Base-by-base conservation (phyloP, 495 filamentous ascomycete genomes). In the Penicillium lividum region DNA sequence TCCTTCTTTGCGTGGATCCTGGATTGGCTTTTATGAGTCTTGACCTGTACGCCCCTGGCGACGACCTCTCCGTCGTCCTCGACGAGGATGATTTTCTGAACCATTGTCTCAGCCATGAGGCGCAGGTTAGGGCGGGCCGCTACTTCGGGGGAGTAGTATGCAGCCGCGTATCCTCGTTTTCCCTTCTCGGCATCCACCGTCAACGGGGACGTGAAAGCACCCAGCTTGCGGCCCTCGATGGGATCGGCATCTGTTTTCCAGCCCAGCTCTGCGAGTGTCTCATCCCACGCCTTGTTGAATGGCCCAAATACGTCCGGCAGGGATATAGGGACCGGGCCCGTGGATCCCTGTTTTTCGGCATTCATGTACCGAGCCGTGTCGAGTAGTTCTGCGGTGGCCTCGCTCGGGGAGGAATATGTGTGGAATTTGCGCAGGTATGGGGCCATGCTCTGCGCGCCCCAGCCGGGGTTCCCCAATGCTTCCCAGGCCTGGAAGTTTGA, bases 401-500 rank as follows among this genome's bases (percentile, higher is more conserved):
- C 43, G 34, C 53, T 59, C 3, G 68, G 59, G 9, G 65, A 13
- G 6, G 55, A 53, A 30, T 59, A 66, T 0, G 61, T 64, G 18
- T 68, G 62, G 36, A 61, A 67, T 28, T 71, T 71, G 5, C 59
- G 53, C 18, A 67, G 56, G 58, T 84, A 85, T 6, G 81, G 81
- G 6, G 64, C 63, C 57, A 86, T 60, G 2, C 67, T 63, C 47
- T 80, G 70, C 40, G 68, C 80, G 16, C 68, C 65, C 83, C 83
- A 86, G 15, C 76, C 76, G 3, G 68, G 49, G 53, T 84, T 85
- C 1, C 82, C 82, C 29, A 85, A 61, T 8, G 66, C 65, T 2
- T 60, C 71, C 81, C 82, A 85, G 6, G 76, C 68, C 28, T 83
- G 78, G 16, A 83, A 68, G 38, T 71, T 67, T 2, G 63, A 68